phyloP scores from a whole-genome alignment of 2,329 filamentous ascomycete genomes.

The Talaromyces marneffei region DNA sequence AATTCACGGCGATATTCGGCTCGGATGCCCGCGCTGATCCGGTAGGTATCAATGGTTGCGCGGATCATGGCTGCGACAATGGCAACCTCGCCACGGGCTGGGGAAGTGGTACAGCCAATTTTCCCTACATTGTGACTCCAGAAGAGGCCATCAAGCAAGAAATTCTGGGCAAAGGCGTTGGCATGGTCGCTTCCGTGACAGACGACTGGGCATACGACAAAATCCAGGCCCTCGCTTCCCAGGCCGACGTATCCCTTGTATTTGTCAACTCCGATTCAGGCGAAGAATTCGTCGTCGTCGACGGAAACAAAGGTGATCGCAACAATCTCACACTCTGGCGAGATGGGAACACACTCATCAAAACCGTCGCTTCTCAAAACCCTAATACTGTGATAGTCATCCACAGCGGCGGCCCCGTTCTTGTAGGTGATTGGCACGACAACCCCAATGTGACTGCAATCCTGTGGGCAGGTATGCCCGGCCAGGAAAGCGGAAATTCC shows the following conservation, averaged over 20 bases:
- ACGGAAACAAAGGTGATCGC: constrained; percentile 78
- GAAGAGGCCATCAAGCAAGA: constrained; percentile 60
- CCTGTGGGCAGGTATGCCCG: constrained; percentile 68
- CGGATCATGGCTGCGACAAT: constrained; percentile 58
- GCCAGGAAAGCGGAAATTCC: constrained; percentile 69
- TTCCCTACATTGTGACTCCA: constrained; percentile 60
- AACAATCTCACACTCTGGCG: constrained; percentile 90
- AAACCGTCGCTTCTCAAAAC: constrained; percentile 69
- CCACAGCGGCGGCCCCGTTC: constrained; percentile 74
- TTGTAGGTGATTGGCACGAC: constrained; percentile 58
- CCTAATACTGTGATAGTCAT: constrained; percentile 90
- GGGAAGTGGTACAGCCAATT: constrained; percentile 57
- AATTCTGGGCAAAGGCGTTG: constrained; percentile 61
- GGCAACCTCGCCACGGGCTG: constrained; percentile 60
- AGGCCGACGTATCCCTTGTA: constrained; percentile 57
- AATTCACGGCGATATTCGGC: constrained; percentile 71
- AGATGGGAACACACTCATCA: constrained; percentile 71
- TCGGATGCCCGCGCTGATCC: constrained; percentile 73
- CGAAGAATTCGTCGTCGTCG: constrained; percentile 78
- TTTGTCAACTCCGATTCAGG: constrained; percentile 85
- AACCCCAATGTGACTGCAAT: constrained; percentile 68
- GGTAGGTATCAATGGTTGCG: constrained; percentile 72
- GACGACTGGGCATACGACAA: constrained; percentile 52
- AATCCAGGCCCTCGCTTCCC: constrained; percentile 47
- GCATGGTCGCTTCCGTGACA: constrained; percentile 54